Evolutionary conservation across 495 filamentous ascomycete species (phyloP).

Genomic region (Tuber umbilicatum): DNA sequence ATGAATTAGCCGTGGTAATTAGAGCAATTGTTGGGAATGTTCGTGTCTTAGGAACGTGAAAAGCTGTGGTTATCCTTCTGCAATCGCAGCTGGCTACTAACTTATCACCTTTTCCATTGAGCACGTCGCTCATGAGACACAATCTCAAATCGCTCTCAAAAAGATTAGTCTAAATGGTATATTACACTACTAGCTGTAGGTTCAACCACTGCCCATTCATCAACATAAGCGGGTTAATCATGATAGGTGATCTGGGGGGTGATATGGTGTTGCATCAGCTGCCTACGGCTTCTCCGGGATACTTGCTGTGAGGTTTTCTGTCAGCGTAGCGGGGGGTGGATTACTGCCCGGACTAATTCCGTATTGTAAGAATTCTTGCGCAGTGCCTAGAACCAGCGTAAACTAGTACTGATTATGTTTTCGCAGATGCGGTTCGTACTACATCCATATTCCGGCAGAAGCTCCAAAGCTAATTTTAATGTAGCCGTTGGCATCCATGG

Average conservation of each 20-base stretch:
- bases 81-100: slow-evolving; percentile 53
- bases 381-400: neutral
- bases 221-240: slow-evolving; percentile 48
- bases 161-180: slow-evolving; percentile 55
- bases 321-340: slow-evolving; percentile 52
- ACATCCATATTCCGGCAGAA: neutral
- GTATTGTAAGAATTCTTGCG: slow-evolving; percentile 33
- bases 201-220: slow-evolving; percentile 47
- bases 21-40: slow-evolving; percentile 54
- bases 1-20: neutral
- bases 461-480: neutral
- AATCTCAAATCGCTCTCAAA: slow-evolving; percentile 60
- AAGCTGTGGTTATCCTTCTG: slow-evolving; percentile 51
- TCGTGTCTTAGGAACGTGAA: slow-evolving; percentile 49
- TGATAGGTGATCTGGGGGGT: slow-evolving; percentile 43
- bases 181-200: slow-evolving; percentile 54
- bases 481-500: slow-evolving; percentile 55
- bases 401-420: neutral
- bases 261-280: slow-evolving; percentile 13
- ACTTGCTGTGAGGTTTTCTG: slow-evolving; percentile 50
- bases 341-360: slow-evolving; percentile 55
- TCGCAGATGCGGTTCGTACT: slow-evolving; percentile 4
- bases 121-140: slow-evolving; percentile 59
- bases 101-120: slow-evolving; percentile 62
- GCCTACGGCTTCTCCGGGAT: slow-evolving; percentile 42